Evolutionary conservation across 768 basidiomycete species (phyloP).

Genomic region (Lentinula sp.): DNA sequence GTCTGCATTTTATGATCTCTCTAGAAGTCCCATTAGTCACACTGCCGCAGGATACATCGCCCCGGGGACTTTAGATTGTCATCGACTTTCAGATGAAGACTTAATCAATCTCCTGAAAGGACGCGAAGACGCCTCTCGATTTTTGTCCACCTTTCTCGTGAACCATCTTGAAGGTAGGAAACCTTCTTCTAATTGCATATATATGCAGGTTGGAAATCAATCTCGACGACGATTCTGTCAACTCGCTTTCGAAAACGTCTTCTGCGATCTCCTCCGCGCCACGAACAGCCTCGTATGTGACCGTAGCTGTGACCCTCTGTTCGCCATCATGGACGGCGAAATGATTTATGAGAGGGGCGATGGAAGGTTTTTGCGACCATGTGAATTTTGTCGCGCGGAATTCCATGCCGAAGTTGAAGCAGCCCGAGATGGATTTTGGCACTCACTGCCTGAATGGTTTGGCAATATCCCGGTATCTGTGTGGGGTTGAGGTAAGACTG

Average conservation of each 20-base stretch:
- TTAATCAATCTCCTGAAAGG: constrained; percentile 58
- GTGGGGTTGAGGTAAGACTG: constrained; percentile 17
- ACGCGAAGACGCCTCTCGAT: constrained; percentile 67
- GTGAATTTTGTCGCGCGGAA: constrained; percentile 58
- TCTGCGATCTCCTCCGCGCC: constrained; percentile 69
- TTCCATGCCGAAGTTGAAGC: constrained; percentile 55
- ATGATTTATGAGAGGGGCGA: constrained; percentile 58
- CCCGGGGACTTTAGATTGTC: constrained; percentile 22
- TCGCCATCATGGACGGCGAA: constrained; percentile 62
- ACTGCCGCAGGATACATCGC: constrained; percentile 47
- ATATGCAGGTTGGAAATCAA: constrained; percentile 40
- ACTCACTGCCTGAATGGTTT: constrained; percentile 60
- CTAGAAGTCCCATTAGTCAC: constrained; percentile 58
- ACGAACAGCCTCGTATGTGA: constrained; percentile 63
- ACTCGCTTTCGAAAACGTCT: constrained; percentile 66
- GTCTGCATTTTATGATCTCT: constrained; percentile 77
- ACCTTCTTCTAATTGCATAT: constrained; percentile 41
- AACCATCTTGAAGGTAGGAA: constrained; percentile 65
- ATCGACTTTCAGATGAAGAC: constrained; percentile 45
- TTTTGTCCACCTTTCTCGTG: constrained; percentile 72
- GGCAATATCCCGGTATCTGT: constrained; percentile 32
- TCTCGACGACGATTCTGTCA: constrained; percentile 51
- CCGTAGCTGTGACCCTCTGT: constrained; percentile 64
- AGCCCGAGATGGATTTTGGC: constrained; percentile 62
- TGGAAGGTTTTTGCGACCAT: constrained; percentile 47